Base-by-base conservation (phyloP, 148 eudicot species). In the Rhododendron molle region DNA sequence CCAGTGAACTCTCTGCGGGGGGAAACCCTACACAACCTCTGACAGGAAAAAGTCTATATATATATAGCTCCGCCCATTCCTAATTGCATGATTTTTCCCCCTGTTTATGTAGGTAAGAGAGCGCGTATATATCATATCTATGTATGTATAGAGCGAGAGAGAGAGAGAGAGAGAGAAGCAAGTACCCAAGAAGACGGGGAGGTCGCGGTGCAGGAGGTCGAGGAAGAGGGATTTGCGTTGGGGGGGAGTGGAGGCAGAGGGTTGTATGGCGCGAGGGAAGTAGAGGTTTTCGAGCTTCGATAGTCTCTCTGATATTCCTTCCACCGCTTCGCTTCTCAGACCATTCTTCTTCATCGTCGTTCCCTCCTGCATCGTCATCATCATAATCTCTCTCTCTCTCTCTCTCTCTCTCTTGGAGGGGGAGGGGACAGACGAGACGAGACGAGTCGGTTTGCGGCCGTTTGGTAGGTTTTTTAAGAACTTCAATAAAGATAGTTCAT, bases 181-280 rank as follows among this genome's bases (percentile, higher is more conserved):
- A 3, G 26, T 86, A 96, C 99, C 99, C 83, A 96, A 65, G 83
- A 96, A 97, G 81, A 97, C 95, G 80, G 99, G 87, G 87, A 89
- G 89, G 88, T 97, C 94, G 52, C 98, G 95, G 14, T 86, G 85
- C 72, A 94, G 93, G 81, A 97, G 98, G 90, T 94, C 94, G 80
- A 88, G 88, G 84, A 97, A 95, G 81, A 95, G 92, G 83, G 94
- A 83, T 65, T 94, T 91, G 80, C 99, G 99, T 16, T 86, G 91
- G 47, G 93, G 82, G 40, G 98, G 93, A 30, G 87, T 58, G 43
- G 91, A 71, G 67, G 96, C 92, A 81, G 86, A 82, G 74, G 98
- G 83, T 40, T 92, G 91, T 78, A 91, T 84, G 47, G 93, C 91
- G 76, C 93, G 95, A 3, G 99, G 98, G 67, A 94, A 97, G 85